Conservation (phyloP, 1,139 yeast genomes). For the Lipomyces yarrowii region DNA sequence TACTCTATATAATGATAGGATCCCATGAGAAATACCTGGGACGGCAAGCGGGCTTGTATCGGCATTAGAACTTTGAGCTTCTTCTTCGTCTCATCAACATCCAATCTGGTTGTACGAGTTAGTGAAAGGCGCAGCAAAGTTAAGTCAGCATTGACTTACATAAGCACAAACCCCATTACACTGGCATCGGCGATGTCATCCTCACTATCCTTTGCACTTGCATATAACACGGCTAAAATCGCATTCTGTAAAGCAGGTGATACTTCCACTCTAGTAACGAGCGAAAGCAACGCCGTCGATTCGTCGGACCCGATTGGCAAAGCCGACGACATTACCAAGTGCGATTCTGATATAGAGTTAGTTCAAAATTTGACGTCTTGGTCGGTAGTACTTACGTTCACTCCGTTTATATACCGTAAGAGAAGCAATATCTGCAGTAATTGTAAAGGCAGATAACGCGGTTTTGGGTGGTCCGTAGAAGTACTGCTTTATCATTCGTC, state of each 20-base stretch:
- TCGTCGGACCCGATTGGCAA: slow-evolving; percentile 48
- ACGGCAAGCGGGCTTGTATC: slow-evolving; percentile 82
- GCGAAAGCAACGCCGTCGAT: slow-evolving; percentile 31
- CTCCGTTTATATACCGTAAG: slow-evolving; percentile 56
- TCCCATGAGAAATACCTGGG: slow-evolving; percentile 66
- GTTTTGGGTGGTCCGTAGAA: slow-evolving; percentile 77
- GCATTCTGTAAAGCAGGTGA: slow-evolving; percentile 68
- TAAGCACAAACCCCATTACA: slow-evolving; percentile 64
- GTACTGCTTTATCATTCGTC: slow-evolving; percentile 77
- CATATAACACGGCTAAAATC: slow-evolving; percentile 70
- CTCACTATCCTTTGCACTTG: slow-evolving; percentile 55
- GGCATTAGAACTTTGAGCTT: slow-evolving; percentile 78
- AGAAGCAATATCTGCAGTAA: slow-evolving; percentile 56
- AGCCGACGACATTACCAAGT: slow-evolving; percentile 42
- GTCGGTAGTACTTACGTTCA: slow-evolving; percentile 36
- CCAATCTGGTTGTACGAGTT: slow-evolving; percentile 43
- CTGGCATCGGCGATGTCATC: slow-evolving; percentile 59
- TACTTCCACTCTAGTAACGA: slow-evolving; percentile 50
- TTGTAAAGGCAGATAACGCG: slow-evolving; percentile 75
- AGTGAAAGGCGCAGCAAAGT: slow-evolving; percentile 12
- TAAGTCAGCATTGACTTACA: slow-evolving; percentile 32
- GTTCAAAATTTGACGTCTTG: neutral
- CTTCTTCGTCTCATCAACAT: slow-evolving; percentile 69
- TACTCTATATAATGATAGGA: slow-evolving; percentile 71
- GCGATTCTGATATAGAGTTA: slow-evolving; percentile 22